Evolutionary conservation across 1,139 yeast genomes (phyloP), one percentile per base, ranked within the genome.

Genomic region (Taphrina pruni): DNA sequence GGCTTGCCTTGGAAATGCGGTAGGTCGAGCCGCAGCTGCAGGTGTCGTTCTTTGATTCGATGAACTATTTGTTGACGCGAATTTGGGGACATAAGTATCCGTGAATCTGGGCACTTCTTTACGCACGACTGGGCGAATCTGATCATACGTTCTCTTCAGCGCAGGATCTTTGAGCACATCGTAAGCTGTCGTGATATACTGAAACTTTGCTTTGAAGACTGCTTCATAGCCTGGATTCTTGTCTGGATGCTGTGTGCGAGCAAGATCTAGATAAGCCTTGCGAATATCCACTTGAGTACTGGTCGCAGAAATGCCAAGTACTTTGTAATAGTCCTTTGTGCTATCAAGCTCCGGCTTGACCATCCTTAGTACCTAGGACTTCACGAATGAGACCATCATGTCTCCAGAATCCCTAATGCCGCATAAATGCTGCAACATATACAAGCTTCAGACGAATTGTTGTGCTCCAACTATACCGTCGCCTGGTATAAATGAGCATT

Each of bases 221-320:
- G 41, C 56, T 38, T 70, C 71, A 14, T 55, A 61, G 2, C 71
- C 71, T 3, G 69, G 69, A 41, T 70, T 70, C 64, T 67, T 56
- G 57, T 70, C 71, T 3, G 71, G 71, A 58, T 70, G 71, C 41
- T 67, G 68, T 11, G 62, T 56, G 3, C 67, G 60, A 8, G 70
- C 71, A 36, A 70, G 60, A 20, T 55, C 60, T 17, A 56, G 50
- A 38, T 61, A 57, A 6, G 57, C 65, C 21, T 67, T 64, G 14
- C 71, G 58, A 17, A 68, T 68, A 17, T 68, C 68, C 17, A 55
- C 60, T 21, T 64, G 62, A 21, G 52, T 50, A 32, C 64, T 54
- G 7, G 52, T 41, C 32, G 45, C 48, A n/a, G 50, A 36, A 36
- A 62, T 36, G 3, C 67, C 68, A 17, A 68, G 65, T 84, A 87